These are phyloP conservation scores for Myochromella boudieri DNA, from an alignment of 768 basidiomycete species.

Conservation along the genomic window DNA sequence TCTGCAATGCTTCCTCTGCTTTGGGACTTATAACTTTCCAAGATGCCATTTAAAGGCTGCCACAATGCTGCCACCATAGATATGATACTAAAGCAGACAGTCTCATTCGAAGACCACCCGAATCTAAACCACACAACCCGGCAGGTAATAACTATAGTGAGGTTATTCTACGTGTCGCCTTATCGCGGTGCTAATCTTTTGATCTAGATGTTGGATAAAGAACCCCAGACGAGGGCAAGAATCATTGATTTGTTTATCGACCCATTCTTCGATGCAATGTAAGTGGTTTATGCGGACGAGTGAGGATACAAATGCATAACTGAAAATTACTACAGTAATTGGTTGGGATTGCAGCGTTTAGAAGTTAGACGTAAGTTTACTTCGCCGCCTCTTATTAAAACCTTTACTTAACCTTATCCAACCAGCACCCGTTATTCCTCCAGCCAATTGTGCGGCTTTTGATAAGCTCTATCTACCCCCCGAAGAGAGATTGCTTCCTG, in stretches of 20 bases:
- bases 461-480: neutral
- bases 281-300: neutral
- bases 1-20: neutral
- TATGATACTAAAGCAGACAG: too few species aligned
- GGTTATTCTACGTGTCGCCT: too few species aligned
- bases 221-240: neutral
- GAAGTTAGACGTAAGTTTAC: conserved; percentile 6
- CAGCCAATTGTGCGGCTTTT: neutral
- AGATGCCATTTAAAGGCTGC: too few species aligned
- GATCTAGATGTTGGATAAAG: conserved; percentile 8
- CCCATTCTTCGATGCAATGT: conserved; percentile 12
- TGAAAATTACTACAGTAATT: conserved; percentile 4
- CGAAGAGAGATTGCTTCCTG: neutral
- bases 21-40: too few species aligned
- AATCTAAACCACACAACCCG: too few species aligned
- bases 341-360: conserved; percentile 2
- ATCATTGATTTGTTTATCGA: conserved; percentile 2
- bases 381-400: neutral
- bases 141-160: too few species aligned
- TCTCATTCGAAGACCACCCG: too few species aligned
- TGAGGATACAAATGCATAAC: neutral
- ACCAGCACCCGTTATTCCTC: conserved; percentile 9
- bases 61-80: too few species aligned
- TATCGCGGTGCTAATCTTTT: too few species aligned
- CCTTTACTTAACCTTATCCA: neutral